phyloP scores from a whole-genome alignment of 2,329 filamentous ascomycete genomes.

The Epichloe uncinata region DNA sequence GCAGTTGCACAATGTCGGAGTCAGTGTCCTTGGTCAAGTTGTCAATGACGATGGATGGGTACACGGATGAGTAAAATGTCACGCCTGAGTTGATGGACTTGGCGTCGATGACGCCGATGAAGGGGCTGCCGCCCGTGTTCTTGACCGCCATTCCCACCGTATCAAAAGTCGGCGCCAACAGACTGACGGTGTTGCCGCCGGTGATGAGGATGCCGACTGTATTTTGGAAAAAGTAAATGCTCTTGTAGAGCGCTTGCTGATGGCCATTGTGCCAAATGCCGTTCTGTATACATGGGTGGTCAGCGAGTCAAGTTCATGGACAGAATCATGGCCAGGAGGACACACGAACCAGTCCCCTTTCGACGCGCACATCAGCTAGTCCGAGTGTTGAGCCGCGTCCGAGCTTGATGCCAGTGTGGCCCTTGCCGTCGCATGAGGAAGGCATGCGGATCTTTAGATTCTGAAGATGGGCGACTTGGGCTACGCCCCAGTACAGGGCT shows the following conservation, averaged over 20 bases:
- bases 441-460: constrained; percentile 31
- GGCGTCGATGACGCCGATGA: constrained; percentile 27
- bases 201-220: constrained; percentile 20
- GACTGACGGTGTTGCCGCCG: constrained; percentile 24
- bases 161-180: constrained; percentile 27
- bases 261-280: constrained; percentile 30
- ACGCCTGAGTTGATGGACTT: constrained; percentile 28
- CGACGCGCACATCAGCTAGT: constrained; percentile 27
- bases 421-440: constrained; percentile 18
- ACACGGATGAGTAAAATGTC: constrained; percentile 23
- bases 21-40: constrained; percentile 28
- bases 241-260: constrained; percentile 30
- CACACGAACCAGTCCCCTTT: constrained; percentile 15
- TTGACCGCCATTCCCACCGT: constrained; percentile 23
- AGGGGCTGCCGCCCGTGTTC: constrained; percentile 25
- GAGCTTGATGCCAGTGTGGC: constrained; percentile 28
- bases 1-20: constrained; percentile 21
- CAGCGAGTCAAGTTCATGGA: background rate
- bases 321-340: background rate
- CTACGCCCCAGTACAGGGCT: constrained; percentile 31
- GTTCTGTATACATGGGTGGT: constrained; percentile 17
- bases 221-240: constrained; percentile 29
- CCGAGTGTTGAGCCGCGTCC: constrained; percentile 28
- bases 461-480: constrained; percentile 27
- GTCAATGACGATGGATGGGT: constrained; percentile 29